Percentiles rank a stretch among this genome's conserved stretches.
phyloP scores from a whole-genome alignment of 164 flowering plant species.

The Kalanchoe fedtschenkoi region DNA sequence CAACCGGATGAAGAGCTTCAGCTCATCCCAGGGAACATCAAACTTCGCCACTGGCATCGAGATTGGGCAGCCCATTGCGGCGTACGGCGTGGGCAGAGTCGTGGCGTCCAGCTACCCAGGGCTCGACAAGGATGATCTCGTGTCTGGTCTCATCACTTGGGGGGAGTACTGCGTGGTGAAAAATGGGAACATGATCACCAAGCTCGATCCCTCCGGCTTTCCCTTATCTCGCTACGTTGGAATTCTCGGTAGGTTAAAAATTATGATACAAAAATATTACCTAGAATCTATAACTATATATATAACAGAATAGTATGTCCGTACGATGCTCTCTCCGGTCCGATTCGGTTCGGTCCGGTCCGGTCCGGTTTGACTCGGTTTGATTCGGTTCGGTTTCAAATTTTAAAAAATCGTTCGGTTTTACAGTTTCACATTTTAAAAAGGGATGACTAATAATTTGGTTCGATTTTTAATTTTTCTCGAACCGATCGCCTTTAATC shows the following conservation, averaged over 20 bases:
- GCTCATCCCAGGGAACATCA: constrained; percentile 30
- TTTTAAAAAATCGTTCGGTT: constrained; percentile 63
- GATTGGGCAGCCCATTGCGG: constrained; percentile 32
- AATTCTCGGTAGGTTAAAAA: constrained; percentile 32
- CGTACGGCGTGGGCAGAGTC: constrained; percentile 55
- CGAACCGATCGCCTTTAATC: no score
- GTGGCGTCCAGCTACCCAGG: constrained; percentile 47
- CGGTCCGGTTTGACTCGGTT: no score
- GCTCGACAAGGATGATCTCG: constrained; percentile 48
- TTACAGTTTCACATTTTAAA: constrained; percentile 62
- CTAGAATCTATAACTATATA: no score
- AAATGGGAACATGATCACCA: constrained; percentile 21
- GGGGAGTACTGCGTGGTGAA: constrained; percentile 37
- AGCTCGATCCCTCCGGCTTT: constrained; percentile 39
- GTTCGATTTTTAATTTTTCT: no score
- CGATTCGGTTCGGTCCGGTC: no score
- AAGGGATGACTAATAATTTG: no score
- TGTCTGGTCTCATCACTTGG: constrained; percentile 48
- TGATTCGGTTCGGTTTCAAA: no score
- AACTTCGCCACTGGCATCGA: constrained; percentile 11
- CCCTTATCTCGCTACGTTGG: constrained; percentile 61
- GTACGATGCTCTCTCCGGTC: no score
- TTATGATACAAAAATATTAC: no score
- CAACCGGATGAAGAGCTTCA: constrained; percentile 51
- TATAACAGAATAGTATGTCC: no score